A percentile compares a stretch with the other conserved stretches of the same genome.
phyloP scores from a whole-genome alignment of 2,329 filamentous ascomycete genomes.

The Colletotrichum tanaceti region DNA sequence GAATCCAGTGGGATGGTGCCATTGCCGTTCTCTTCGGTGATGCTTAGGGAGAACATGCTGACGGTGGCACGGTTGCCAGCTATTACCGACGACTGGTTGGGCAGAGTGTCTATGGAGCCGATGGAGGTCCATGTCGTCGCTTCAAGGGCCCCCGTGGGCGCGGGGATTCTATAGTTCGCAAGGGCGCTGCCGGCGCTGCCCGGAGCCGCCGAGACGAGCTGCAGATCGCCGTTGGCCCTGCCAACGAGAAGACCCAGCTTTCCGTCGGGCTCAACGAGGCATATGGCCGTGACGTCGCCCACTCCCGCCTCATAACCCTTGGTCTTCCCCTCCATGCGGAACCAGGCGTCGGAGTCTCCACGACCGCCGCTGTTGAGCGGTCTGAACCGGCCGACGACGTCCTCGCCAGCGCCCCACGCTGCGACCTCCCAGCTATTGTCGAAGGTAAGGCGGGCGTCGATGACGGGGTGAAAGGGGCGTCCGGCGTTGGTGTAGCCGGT shows the following conservation, averaged over 20 bases:
- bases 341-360: slow-evolving; percentile 39
- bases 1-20: slow-evolving; percentile 21
- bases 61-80: slow-evolving; percentile 39
- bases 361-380: slow-evolving; percentile 42
- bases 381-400: slow-evolving; percentile 58
- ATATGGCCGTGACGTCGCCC: slow-evolving; percentile 63
- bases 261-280: slow-evolving; percentile 53
- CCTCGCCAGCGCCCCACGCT: slow-evolving; percentile 64
- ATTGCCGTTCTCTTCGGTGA: slow-evolving; percentile 14
- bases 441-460: slow-evolving; percentile 57
- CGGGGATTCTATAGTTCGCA: slow-evolving; percentile 43
- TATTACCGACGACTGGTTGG: slow-evolving; percentile 29
- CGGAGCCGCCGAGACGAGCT: slow-evolving; percentile 55
- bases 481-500: slow-evolving; percentile 26
- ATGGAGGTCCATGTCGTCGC: slow-evolving; percentile 45
- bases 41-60: slow-evolving; percentile 38
- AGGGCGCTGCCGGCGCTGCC: slow-evolving; percentile 47
- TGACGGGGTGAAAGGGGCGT: slow-evolving; percentile 56
- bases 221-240: slow-evolving; percentile 62
- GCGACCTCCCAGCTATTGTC: slow-evolving; percentile 58
- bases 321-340: slow-evolving; percentile 51
- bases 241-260: slow-evolving; percentile 57
- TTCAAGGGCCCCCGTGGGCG: slow-evolving; percentile 47
- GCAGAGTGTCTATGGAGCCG: slow-evolving; percentile 38
- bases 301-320: slow-evolving; percentile 56